These are phyloP conservation scores for Grosmannia serpens DNA, from an alignment of 2,329 filamentous ascomycete genomes.

Conservation along the genomic window DNA sequence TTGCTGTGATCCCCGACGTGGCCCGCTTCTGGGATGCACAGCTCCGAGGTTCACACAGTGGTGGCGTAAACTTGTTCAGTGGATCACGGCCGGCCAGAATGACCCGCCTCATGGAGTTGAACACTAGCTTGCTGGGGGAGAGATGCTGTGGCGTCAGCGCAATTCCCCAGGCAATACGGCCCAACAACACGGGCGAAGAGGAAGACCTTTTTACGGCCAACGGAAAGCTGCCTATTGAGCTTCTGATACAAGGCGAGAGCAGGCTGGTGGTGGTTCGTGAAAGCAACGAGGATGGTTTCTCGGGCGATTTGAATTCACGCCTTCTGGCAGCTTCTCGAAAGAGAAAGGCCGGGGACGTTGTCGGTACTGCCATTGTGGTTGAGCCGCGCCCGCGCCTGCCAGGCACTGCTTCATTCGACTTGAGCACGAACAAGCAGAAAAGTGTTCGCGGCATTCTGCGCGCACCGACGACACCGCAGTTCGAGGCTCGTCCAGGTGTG, in stretches of 20 bases:
- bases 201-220: conserved; percentile 5
- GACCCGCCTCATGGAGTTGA: conserved; percentile 41
- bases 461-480: conserved; percentile 9
- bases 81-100: conserved; percentile 43
- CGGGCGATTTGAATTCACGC: conserved; percentile 14
- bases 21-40: conserved; percentile 50
- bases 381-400: conserved; percentile 33
- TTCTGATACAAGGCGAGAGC: conserved; percentile 44
- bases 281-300: conserved; percentile 25
- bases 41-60: conserved; percentile 36
- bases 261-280: conserved; percentile 44
- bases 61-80: conserved; percentile 43
- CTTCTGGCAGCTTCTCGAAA: conserved; percentile 24
- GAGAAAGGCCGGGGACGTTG: conserved; percentile 23
- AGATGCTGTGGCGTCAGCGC: conserved; percentile 40
- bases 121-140: conserved; percentile 44
- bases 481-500: neutral
- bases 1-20: conserved; percentile 44
- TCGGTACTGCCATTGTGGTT: conserved; percentile 41
- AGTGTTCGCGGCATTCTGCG: conserved; percentile 18
- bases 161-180: conserved; percentile 30
- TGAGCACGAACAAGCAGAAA: conserved; percentile 30
- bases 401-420: conserved; percentile 35
- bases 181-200: conserved; percentile 10
- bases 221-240: conserved; percentile 33